A percentile compares a stretch with the other conserved stretches of the same genome.
Conservation (phyloP, 441 rosid genomes). For the Syzygium malaccense region DNA sequence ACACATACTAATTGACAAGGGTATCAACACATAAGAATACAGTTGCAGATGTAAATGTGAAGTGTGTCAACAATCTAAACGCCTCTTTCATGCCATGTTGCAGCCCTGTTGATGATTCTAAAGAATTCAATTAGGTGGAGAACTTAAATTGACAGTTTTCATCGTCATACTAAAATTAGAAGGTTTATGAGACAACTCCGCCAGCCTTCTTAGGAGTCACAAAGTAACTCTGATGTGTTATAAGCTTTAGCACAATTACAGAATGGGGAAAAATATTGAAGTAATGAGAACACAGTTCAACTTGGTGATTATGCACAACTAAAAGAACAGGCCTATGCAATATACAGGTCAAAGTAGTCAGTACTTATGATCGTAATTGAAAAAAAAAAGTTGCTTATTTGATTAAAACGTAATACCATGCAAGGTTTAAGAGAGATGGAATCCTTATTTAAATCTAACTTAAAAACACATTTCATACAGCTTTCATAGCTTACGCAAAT, state of each 20-base stretch:
- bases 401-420: background rate
- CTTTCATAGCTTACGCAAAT: background rate
- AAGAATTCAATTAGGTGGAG: background rate
- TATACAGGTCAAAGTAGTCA: background rate
- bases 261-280: background rate
- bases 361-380: background rate
- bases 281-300: background rate
- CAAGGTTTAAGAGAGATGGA: background rate
- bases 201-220: background rate
- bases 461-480: background rate
- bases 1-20: background rate
- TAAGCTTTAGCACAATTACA: background rate
- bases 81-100: background rate
- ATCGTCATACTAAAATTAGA: background rate
- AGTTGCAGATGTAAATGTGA: background rate
- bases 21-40: background rate
- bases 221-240: background rate
- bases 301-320: background rate
- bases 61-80: background rate
- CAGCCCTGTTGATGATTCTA: background rate
- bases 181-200: background rate
- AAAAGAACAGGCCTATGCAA: background rate
- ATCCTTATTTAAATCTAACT: background rate
- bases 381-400: background rate
- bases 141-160: background rate